phyloP scores from a whole-genome alignment of 371 early-diverging fungal species.

The Mortierella sp. region DNA sequence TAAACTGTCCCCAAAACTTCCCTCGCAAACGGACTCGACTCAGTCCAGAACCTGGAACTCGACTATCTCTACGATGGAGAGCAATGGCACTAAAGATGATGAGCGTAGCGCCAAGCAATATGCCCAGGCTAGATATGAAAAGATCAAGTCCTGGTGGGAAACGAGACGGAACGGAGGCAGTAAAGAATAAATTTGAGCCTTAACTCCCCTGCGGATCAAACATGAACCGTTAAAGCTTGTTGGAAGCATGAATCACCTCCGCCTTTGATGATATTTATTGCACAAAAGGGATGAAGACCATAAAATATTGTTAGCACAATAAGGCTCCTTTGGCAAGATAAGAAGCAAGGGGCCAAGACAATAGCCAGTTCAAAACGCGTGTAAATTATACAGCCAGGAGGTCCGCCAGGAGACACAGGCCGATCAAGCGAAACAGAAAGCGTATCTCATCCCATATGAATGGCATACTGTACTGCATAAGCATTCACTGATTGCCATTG shows the following conservation, averaged over 20 bases:
- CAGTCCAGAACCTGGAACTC: background rate
- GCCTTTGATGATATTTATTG: background rate
- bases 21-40: conserved; percentile 1
- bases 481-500: background rate
- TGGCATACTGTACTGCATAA: background rate
- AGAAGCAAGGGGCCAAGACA: background rate
- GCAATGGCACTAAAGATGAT: background rate
- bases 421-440: background rate
- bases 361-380: background rate
- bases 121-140: conserved; percentile 26
- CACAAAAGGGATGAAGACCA: background rate
- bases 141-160: conserved; percentile 44
- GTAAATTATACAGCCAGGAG: background rate
- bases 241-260: background rate
- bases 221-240: background rate
- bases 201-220: background rate
- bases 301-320: background rate
- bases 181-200: conserved; percentile 6
- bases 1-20: background rate
- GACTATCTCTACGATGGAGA: background rate
- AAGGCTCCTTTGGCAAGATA: background rate
- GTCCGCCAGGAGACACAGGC: background rate
- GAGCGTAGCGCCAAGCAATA: conserved; percentile 29
- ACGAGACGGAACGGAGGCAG: conserved; percentile 12
- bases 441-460: no score